Evolutionary conservation across 2,329 filamentous ascomycete genomes (phyloP), one percentile per base, ranked within the genome.

Genomic region (Hansfordia pulvinata): DNA sequence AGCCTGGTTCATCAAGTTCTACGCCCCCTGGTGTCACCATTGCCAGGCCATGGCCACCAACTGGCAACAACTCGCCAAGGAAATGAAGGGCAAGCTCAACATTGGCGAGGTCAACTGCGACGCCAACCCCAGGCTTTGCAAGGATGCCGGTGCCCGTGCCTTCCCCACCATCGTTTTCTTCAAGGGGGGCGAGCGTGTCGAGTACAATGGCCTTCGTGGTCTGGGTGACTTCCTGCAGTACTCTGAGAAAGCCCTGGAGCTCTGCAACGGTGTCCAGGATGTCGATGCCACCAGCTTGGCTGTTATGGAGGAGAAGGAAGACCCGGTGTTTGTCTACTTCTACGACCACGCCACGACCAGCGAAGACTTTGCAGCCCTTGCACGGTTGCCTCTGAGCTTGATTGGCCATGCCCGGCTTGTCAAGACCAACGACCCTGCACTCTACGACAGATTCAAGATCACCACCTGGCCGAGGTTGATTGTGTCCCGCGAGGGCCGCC

Each of bases 1-100:
- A 35, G 78, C 86, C 5, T 98, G 90, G 90, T 94, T 98, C 47
- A 75, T 98, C 63, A 98, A 98, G 54, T 96, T 98, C 50, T 96
- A 94, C 50, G 86, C 84, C 11, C 92, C 90, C 5, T 96, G 88
- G 90, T 98, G 90, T 52, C 74, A 76, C 40, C 90, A 98, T 54
- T 98, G 92, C 53, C 82, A 93, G 55, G 82, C 82, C 19, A 74
- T 98, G 66, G 83, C 80, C 19, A 81, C 90, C 3, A 85, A 75
- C 36, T 98, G 90, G 90, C 62, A 74, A 34, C 80, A 88, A 43
- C 72, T 98, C 54, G 81, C 81, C 23, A 85, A 86, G 48, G 83
- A 88, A 45, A 90, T 94, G 82, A 73, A 85, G 52, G 81, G 79
- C 22, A 76, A 72, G 37, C 70, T 98, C 32, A 94, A 96, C 46